phyloP scores from a whole-genome alignment of 805 yeast genomes.

The Limtongozyma cylindracea region DNA sequence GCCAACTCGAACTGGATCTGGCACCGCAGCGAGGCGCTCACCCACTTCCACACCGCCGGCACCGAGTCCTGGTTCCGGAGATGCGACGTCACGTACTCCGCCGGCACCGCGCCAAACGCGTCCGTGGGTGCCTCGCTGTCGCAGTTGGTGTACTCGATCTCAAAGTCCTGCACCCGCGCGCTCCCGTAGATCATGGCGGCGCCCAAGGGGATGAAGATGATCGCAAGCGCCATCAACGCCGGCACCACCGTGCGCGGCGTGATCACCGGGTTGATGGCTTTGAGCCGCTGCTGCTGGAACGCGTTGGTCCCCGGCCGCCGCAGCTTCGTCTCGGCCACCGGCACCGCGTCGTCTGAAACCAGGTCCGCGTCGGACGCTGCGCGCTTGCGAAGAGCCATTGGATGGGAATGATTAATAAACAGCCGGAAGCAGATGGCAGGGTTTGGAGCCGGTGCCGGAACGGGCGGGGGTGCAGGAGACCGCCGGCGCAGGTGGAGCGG shows the following conservation, averaged over 20 bases:
- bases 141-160: constrained; percentile 16
- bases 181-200: constrained; percentile 22
- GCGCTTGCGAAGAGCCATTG: too few relatives aligned
- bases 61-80: constrained; percentile 4
- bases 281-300: constrained; percentile 27
- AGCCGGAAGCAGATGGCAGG: too few relatives aligned
- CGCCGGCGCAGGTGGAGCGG: too few relatives aligned
- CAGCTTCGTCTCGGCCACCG: too few relatives aligned
- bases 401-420: too few relatives aligned
- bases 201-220: constrained; percentile 16
- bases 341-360: too few relatives aligned
- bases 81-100: constrained; percentile 13
- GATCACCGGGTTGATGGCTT: constrained; percentile 20
- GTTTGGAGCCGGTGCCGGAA: too few relatives aligned
- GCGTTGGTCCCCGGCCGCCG: constrained; percentile 41
- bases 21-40: constrained; percentile 15
- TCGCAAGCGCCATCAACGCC: constrained; percentile 11
- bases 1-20: constrained; percentile 14
- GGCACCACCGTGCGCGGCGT: constrained; percentile 17
- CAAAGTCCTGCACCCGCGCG: constrained; percentile 11
- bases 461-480: too few relatives aligned
- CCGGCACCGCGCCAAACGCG: constrained; percentile 12
- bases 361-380: too few relatives aligned
- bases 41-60: constrained; percentile 12
- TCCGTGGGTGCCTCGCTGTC: constrained; percentile 9